Percentiles rank a stretch among this genome's conserved stretches.
Evolutionary conservation across 1,139 yeast species (phyloP).

Genomic region (Blastobotrys indianensis): DNA sequence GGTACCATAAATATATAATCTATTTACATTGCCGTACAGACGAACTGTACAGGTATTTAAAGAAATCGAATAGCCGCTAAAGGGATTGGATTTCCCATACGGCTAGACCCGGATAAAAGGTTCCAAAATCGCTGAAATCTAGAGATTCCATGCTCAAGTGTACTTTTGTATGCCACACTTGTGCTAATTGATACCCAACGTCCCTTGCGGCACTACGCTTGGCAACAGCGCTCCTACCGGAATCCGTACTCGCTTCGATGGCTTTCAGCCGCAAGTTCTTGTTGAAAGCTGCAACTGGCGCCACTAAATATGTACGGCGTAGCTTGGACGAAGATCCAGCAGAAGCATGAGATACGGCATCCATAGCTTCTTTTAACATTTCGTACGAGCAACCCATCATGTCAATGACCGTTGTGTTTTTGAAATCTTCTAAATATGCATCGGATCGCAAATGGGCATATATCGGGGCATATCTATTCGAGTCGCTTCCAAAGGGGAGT

Average conservation of each 20-base stretch:
- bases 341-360: conserved; percentile 14
- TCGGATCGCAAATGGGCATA: conserved; percentile 30
- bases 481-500: conserved; percentile 22
- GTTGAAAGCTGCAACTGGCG: conserved; percentile 40
- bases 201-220: background rate
- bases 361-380: conserved; percentile 26
- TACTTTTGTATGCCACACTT: conserved; percentile 23
- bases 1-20: conserved; percentile 16
- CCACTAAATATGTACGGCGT: conserved; percentile 35
- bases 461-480: conserved; percentile 33
- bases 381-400: conserved; percentile 50
- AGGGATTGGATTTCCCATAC: conserved; percentile 37
- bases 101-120: conserved; percentile 57
- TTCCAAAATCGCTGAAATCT: conserved; percentile 35
- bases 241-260: conserved; percentile 1
- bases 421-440: conserved; percentile 20
- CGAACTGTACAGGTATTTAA: background rate
- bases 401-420: conserved; percentile 38
- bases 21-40: background rate
- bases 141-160: conserved; percentile 35
- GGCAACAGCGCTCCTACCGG: background rate
- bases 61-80: background rate
- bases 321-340: conserved; percentile 15
- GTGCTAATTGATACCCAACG: conserved; percentile 14
- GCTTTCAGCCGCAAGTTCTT: conserved; percentile 2